Evolutionary conservation across 2,329 filamentous ascomycete genomes (phyloP).

Genomic region (Pseudodiploospora longispora): DNA sequence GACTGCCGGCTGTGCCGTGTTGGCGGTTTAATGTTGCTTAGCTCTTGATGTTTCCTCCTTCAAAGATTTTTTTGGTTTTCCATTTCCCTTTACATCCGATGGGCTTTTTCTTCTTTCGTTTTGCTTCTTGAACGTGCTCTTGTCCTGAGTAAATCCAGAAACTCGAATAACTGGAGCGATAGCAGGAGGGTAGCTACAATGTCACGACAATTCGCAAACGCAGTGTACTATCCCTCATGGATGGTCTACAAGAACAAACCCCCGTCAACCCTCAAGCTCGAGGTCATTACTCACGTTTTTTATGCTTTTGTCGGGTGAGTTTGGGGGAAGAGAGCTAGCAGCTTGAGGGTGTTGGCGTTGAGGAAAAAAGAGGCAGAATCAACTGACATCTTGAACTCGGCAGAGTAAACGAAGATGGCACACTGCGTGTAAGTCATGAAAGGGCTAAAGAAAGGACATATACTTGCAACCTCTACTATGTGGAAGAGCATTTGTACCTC

Average conservation of each 20-base stretch:
- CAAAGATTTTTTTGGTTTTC: not conserved
- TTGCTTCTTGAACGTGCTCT: not conserved
- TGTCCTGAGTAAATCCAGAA: not conserved
- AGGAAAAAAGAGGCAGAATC: not conserved
- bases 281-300: slow-evolving; percentile 54
- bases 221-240: slow-evolving; percentile 60
- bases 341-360: not conserved
- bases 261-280: slow-evolving; percentile 49
- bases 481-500: too few relatives aligned
- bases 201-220: slow-evolving; percentile 16
- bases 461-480: too few relatives aligned
- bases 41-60: too few relatives aligned
- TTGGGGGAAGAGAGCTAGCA: not conserved
- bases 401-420: slow-evolving; percentile 27
- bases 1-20: too few relatives aligned
- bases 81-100: not conserved
- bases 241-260: slow-evolving; percentile 51
- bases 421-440: slow-evolving; percentile 30
- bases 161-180: not conserved
- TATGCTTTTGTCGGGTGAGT: slow-evolving; percentile 52
- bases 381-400: slow-evolving; percentile 7
- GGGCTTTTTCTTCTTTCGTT: not conserved
- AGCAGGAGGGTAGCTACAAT: not conserved
- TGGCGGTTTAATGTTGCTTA: too few relatives aligned
- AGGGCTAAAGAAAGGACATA: too few relatives aligned